Conservation (phyloP, 192 early-diverging fungal species). For the Linnemannia hyalina region DNA sequence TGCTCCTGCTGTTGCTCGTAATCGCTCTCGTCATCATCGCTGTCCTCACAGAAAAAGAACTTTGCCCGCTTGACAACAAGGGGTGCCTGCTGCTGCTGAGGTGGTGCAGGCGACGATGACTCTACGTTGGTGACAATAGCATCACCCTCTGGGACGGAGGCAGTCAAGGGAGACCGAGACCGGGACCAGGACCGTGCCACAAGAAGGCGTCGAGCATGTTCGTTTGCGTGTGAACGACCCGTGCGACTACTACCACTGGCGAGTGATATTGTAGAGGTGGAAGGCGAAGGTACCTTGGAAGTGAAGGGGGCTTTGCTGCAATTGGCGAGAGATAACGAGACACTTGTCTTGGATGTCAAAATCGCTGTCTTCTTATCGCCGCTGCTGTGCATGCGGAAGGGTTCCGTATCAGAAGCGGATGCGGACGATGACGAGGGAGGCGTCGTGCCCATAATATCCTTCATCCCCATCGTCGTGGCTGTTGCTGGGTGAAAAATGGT, state of each 20-base stretch:
- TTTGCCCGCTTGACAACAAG: background rate
- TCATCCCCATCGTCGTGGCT: background rate
- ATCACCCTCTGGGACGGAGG: background rate
- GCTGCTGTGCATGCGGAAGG: background rate
- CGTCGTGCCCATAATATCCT: background rate
- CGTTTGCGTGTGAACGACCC: no score
- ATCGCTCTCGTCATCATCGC: background rate
- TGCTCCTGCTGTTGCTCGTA: background rate
- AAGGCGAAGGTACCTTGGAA: background rate
- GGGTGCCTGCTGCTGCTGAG: background rate
- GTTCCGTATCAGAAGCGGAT: background rate
- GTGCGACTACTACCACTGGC: no score
- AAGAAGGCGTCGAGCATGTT: no score
- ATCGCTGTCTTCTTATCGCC: no score
- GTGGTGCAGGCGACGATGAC: background rate
- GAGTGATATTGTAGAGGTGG: no score
- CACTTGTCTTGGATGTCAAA: background rate
- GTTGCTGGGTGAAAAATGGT: background rate
- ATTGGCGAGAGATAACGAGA: constrained; percentile 2
- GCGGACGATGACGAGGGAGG: background rate
- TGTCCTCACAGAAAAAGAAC: constrained; percentile 6
- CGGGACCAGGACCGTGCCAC: no score
- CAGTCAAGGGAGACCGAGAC: background rate
- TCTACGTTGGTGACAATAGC: background rate
- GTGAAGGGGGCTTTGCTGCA: background rate